A percentile compares a stretch with the other conserved stretches of the same genome.
Evolutionary conservation across 1,284 basidiomycete genomes (phyloP).

Genomic region (Malassezia yamatoensis): DNA sequence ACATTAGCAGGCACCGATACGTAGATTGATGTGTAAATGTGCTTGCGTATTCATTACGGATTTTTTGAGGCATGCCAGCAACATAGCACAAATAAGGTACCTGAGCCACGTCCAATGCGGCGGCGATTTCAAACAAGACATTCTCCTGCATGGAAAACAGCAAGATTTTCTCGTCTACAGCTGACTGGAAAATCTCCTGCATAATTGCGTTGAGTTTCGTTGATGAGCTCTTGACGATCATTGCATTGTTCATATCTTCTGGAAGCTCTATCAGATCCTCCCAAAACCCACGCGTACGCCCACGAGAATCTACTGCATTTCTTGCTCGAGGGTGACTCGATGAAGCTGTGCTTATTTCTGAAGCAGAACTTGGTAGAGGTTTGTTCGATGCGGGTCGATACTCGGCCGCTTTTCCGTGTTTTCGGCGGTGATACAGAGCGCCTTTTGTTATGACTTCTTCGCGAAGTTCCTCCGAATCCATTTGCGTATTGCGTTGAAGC

Average conservation of each 20-base stretch:
- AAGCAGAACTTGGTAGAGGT: neutral
- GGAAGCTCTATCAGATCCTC: neutral
- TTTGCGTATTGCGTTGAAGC: neutral
- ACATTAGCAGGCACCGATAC: conserved; percentile 16
- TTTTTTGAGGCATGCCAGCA: conserved; percentile 15
- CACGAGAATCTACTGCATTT: neutral
- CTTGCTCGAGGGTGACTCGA: neutral
- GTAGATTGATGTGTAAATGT: conserved; percentile 1
- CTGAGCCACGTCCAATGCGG: conserved; percentile 9
- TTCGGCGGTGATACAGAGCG: neutral
- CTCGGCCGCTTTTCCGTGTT: neutral
- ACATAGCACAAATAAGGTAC: conserved; percentile 15
- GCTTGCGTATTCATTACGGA: conserved; percentile 13
- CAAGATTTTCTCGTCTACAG: conserved; percentile 14
- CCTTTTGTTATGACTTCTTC: conserved; percentile 18
- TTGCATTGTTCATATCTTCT: neutral
- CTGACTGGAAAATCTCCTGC: conserved; percentile 1
- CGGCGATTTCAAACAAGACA: conserved; percentile 15
- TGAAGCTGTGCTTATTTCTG: neutral
- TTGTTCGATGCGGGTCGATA: neutral
- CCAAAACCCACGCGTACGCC: neutral
- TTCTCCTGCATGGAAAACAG: conserved; percentile 16
- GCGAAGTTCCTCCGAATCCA: conserved; percentile 7
- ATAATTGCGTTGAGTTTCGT: conserved; percentile 15
- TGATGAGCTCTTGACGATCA: neutral